phyloP scores from a whole-genome alignment of 805 yeast species.

The Yamadazyma insecticola region DNA sequence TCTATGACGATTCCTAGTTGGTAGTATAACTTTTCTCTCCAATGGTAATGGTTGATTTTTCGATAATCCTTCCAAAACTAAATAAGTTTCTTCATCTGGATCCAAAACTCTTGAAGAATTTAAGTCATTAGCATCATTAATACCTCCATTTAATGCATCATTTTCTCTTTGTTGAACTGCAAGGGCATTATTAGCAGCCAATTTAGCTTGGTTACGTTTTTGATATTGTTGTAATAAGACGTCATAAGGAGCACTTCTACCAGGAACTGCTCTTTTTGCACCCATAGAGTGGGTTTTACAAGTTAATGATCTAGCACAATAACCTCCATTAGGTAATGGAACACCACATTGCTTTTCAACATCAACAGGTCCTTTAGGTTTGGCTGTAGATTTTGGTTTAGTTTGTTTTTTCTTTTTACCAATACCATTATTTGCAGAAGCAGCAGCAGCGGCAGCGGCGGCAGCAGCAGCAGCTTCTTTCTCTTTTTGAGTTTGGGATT shows the following conservation, averaged over 20 bases:
- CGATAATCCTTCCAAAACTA: conserved; percentile 84
- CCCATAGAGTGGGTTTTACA: conserved; percentile 99
- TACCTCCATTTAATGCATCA: conserved; percentile 36
- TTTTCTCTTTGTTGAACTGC: conserved; percentile 75
- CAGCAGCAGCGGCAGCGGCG: conserved; percentile 40
- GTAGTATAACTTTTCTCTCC: conserved; percentile 67
- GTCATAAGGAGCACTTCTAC: conserved; percentile 91
- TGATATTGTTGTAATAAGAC: conserved; percentile 84
- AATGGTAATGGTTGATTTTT: conserved; percentile 79
- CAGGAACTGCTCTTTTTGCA: conserved; percentile 91
- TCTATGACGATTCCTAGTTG: conserved; percentile 64
- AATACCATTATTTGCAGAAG: conserved; percentile 13
- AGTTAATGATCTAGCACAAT: conserved; percentile 91
- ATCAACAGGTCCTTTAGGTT: conserved; percentile 79
- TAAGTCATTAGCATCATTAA: conserved; percentile 16
- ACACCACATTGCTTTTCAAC: conserved; percentile 97
- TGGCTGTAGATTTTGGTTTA: conserved; percentile 38
- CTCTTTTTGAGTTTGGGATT: conserved; percentile 40
- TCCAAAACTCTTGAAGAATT: conserved; percentile 47
- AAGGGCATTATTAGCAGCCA: conserved; percentile 77
- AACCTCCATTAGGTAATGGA: conserved; percentile 87
- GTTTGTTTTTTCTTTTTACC: conserved; percentile 19
- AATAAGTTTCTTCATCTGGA: conserved; percentile 90
- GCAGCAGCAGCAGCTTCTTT: conserved; percentile 45
- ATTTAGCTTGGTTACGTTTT: conserved; percentile 84